A percentile compares a stretch with the other conserved stretches of the same genome.
phyloP scores from a whole-genome alignment of 495 filamentous ascomycete species.

The Lasiosphaeris hirsuta region DNA sequence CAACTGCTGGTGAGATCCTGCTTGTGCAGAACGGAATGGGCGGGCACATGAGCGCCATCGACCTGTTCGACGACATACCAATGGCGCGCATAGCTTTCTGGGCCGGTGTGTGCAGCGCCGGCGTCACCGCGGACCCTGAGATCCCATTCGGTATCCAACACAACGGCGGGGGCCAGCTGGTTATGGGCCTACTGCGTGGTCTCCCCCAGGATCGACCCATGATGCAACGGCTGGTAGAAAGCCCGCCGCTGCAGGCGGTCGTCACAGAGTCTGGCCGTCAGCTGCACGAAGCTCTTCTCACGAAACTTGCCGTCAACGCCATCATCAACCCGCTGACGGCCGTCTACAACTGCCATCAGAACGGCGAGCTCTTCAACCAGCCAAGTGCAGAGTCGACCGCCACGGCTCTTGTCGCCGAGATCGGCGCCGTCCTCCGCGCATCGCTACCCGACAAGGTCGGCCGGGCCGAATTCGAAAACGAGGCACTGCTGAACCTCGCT shows the following conservation, averaged over 20 bases:
- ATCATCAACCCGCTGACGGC: slow-evolving; percentile 81
- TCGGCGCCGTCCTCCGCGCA: slow-evolving; percentile 38
- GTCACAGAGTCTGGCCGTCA: slow-evolving; percentile 24
- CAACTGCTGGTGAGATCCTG: slow-evolving; percentile 56
- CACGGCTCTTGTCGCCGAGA: too few relatives aligned
- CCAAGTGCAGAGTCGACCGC: too few relatives aligned
- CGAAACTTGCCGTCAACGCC: slow-evolving; percentile 70
- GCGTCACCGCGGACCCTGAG: slow-evolving; percentile 41
- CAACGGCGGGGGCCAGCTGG: slow-evolving; percentile 61
- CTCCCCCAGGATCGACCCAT: slow-evolving; percentile 26
- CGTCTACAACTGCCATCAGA: slow-evolving; percentile 52
- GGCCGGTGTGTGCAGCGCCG: slow-evolving; percentile 63
- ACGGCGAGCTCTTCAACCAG: neutral
- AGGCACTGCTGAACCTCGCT: slow-evolving; percentile 23
- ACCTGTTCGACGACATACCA: slow-evolving; percentile 56
- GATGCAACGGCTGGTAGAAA: slow-evolving; percentile 1
- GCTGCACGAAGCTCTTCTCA: slow-evolving; percentile 42
- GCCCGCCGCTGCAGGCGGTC: slow-evolving; percentile 13
- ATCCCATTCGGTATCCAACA: slow-evolving; percentile 56
- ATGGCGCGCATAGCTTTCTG: slow-evolving; percentile 68
- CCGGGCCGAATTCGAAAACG: slow-evolving; percentile 24
- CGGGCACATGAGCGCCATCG: slow-evolving; percentile 33
- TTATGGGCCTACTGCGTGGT: slow-evolving; percentile 45
- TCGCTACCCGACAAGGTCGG: too few relatives aligned
- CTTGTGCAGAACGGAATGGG: slow-evolving; percentile 83